These are phyloP conservation scores for Pleoardoris graminearum DNA, from an alignment of 2,329 filamentous ascomycete species.

Conservation along the genomic window DNA sequence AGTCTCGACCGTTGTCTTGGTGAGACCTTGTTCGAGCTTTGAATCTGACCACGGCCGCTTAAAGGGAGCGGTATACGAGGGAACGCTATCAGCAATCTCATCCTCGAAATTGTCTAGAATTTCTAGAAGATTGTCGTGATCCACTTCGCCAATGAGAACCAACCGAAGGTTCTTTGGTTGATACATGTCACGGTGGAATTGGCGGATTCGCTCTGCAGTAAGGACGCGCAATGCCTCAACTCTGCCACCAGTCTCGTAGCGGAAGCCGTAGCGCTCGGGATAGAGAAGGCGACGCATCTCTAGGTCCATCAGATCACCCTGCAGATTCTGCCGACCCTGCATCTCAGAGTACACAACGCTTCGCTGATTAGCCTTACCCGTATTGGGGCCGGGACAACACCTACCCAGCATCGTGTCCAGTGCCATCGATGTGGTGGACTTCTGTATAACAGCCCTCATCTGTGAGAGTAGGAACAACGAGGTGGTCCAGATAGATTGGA, in stretches of 20 bases:
- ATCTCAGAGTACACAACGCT: constrained; percentile 97
- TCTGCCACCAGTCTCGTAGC: constrained; percentile 98
- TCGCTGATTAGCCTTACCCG: constrained; percentile 14
- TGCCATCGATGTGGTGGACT: constrained; percentile 92
- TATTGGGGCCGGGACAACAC: background rate
- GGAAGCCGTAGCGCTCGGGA: constrained; percentile 85
- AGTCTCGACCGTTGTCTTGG: constrained; percentile 72
- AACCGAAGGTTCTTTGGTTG: constrained; percentile 94
- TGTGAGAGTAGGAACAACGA: constrained; percentile 87
- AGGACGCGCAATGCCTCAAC: constrained; percentile 86
- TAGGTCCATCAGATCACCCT: constrained; percentile 84
- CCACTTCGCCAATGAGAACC: constrained; percentile 87
- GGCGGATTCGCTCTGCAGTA: constrained; percentile 86
- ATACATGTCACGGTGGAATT: constrained; percentile 96
- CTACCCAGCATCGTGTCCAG: constrained; percentile 82
- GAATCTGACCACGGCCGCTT: constrained; percentile 91
- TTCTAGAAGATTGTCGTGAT: constrained; percentile 76
- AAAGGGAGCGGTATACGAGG: constrained; percentile 73
- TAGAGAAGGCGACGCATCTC: constrained; percentile 79
- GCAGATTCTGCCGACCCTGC: constrained; percentile 89
- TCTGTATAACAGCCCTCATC: constrained; percentile 94
- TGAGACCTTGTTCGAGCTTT: constrained; percentile 71
- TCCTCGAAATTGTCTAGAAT: constrained; percentile 89
- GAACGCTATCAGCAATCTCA: constrained; percentile 80
- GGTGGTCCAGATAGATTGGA: constrained; percentile 92